phyloP scores from a whole-genome alignment of 2,329 filamentous ascomycete species.

The Phaeosphaeria sp. region DNA sequence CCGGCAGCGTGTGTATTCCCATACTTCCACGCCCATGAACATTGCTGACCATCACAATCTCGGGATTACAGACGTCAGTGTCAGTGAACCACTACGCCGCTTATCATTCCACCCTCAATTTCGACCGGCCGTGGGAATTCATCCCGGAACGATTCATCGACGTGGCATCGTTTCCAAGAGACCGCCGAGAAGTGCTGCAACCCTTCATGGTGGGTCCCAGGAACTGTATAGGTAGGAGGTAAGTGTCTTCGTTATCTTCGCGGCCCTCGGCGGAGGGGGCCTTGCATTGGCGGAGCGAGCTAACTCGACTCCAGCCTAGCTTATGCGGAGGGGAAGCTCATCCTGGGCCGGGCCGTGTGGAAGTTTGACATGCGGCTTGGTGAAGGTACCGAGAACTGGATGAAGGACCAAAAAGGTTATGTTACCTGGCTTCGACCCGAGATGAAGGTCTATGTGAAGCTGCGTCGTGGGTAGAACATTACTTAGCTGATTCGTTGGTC shows the following conservation, averaged over 20 bases:
- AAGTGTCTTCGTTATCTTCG: background rate
- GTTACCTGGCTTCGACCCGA: no score
- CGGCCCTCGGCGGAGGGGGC: background rate
- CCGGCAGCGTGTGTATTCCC: constrained; percentile 5
- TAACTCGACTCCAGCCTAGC: background rate
- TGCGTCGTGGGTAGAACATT: no score
- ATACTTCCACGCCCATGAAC: background rate
- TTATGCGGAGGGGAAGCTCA: background rate
- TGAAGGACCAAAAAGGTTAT: no score
- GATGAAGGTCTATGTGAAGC: no score
- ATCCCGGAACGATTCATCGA: constrained; percentile 44
- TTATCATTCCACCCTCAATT: constrained; percentile 45
- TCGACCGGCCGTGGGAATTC: constrained; percentile 31
- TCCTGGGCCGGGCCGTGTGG: background rate
- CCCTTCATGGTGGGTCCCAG: constrained; percentile 1
- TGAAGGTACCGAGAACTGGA: no score
- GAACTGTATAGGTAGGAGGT: background rate
- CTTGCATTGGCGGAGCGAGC: background rate
- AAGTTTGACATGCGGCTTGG: background rate
- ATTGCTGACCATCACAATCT: background rate
- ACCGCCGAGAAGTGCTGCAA: background rate
- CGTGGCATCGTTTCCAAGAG: background rate
- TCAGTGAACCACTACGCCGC: constrained; percentile 24
- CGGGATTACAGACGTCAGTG: constrained; percentile 15
- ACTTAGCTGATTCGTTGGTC: no score